phyloP scores from a whole-genome alignment of 2,329 filamentous ascomycete genomes.

The Elsinoe batatas region DNA sequence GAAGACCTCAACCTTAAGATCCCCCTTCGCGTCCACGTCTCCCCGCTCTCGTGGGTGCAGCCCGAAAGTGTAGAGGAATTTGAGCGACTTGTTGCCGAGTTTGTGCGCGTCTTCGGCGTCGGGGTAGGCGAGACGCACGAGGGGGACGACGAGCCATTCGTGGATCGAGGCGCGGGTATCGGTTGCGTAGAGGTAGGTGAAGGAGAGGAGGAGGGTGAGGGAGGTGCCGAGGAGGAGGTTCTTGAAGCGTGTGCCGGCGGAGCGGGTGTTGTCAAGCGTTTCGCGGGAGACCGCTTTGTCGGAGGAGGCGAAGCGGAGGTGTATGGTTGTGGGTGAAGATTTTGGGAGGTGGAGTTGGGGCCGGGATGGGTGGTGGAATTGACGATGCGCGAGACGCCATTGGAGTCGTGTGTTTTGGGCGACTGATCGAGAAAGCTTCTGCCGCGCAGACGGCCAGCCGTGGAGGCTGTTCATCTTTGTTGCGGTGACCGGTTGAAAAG shows the following conservation, averaged over 20 bases:
- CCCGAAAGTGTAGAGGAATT: slow-evolving; percentile 60
- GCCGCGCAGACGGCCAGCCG: slow-evolving; percentile 9
- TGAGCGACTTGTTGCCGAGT: slow-evolving; percentile 59
- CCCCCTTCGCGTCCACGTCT: slow-evolving; percentile 44
- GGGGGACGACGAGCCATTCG: slow-evolving; percentile 46
- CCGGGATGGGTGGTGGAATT: slow-evolving; percentile 3
- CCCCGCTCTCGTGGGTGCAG: slow-evolving; percentile 75
- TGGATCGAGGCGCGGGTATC: slow-evolving; percentile 46
- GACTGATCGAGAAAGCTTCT: not conserved
- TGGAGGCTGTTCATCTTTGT: slow-evolving; percentile 5
- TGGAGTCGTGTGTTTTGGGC: not conserved
- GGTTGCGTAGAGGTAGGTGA: slow-evolving; percentile 43
- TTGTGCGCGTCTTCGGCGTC: slow-evolving; percentile 93
- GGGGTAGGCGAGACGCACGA: slow-evolving; percentile 55
- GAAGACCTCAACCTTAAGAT: slow-evolving; percentile 58
- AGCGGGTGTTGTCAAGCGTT: slow-evolving; percentile 24
- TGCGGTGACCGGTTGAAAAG: not conserved
- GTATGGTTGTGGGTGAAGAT: not conserved
- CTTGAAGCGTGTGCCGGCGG: slow-evolving; percentile 35
- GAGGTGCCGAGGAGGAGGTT: slow-evolving; percentile 46
- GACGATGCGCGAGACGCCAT: not conserved
- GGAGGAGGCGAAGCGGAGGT: not conserved
- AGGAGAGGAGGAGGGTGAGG: slow-evolving; percentile 37
- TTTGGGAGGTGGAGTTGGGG: not conserved
- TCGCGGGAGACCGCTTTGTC: not conserved